phyloP scores from a whole-genome alignment of 352 stramenopile genomes.

The Phytopythium litorale region DNA sequence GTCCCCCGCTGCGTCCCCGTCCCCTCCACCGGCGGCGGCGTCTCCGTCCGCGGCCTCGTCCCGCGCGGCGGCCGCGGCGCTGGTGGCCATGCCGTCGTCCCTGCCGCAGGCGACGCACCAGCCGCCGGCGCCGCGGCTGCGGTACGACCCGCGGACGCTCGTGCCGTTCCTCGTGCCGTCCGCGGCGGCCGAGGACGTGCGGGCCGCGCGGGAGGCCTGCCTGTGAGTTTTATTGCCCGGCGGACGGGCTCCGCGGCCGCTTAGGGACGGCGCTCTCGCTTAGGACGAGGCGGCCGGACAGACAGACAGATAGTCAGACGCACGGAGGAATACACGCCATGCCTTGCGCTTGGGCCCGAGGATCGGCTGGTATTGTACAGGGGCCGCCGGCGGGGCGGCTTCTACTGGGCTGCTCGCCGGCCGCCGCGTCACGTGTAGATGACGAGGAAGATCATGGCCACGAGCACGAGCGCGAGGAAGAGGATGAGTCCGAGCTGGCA shows the following conservation, averaged over 20 bases:
- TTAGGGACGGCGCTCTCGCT: not conserved
- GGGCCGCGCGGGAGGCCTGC: slow-evolving; percentile 28
- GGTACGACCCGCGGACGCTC: slow-evolving; percentile 19
- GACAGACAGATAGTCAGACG: not conserved
- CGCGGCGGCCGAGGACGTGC: slow-evolving; percentile 14
- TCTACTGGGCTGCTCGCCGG: not conserved
- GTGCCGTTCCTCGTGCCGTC: slow-evolving; percentile 6
- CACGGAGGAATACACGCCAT: too few relatives aligned
- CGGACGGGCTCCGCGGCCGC: not conserved
- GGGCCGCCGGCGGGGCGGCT: not conserved
- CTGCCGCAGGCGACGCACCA: not conserved
- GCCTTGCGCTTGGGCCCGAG: too few relatives aligned
- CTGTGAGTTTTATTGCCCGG: slow-evolving; percentile 8
- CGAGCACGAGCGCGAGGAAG: slow-evolving; percentile 58
- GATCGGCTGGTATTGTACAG: not conserved
- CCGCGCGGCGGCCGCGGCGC: slow-evolving; percentile 37
- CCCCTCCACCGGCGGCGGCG: too few relatives aligned
- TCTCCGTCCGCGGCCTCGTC: slow-evolving; percentile 5
- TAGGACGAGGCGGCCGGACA: too few relatives aligned
- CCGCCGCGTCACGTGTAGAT: slow-evolving; percentile 66
- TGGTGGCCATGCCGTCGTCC: slow-evolving; percentile 24
- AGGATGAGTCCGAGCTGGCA: slow-evolving; percentile 78
- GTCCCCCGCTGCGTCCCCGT: not conserved
- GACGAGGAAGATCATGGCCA: slow-evolving; percentile 78
- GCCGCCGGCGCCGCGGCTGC: slow-evolving; percentile 15